phyloP scores from a whole-genome alignment of 208 protist species.

The Phytomonas francai region DNA sequence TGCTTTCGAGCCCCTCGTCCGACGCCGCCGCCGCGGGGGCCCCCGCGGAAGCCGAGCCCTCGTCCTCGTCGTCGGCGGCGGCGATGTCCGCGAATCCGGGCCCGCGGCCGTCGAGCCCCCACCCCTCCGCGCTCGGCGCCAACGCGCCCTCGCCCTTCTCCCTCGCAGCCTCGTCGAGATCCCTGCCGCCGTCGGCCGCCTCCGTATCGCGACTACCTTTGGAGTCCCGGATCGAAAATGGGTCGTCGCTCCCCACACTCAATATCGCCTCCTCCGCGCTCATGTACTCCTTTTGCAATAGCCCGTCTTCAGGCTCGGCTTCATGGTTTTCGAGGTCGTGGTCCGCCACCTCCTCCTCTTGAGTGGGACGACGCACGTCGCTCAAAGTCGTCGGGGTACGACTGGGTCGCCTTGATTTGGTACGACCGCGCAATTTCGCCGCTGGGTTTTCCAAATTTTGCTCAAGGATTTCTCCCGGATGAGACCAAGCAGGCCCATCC shows the following conservation, averaged over 20 bases:
- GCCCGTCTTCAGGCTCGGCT: not conserved
- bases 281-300: too few relatives aligned
- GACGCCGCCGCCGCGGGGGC: not conserved
- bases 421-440: too few relatives aligned
- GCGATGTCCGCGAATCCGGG: constrained; percentile 8
- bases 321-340: constrained; percentile 15
- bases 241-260: not conserved
- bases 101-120: not conserved
- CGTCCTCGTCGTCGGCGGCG: constrained; percentile 2
- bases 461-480: too few relatives aligned
- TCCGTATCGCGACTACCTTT: constrained; percentile 8
- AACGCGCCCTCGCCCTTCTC: not conserved
- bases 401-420: too few relatives aligned
- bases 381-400: not conserved
- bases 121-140: not conserved
- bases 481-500: too few relatives aligned
- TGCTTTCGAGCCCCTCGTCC: constrained; percentile 18
- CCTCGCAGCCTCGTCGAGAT: not conserved
- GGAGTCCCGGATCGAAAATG: not conserved
- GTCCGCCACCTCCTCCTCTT: not conserved
- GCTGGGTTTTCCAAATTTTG: too few relatives aligned
- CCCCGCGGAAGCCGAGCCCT: not conserved
- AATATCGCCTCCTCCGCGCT: not conserved
- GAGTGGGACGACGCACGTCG: not conserved
- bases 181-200: not conserved